Conservation (phyloP, 331 rosid species). For the Acacia concinna region DNA sequence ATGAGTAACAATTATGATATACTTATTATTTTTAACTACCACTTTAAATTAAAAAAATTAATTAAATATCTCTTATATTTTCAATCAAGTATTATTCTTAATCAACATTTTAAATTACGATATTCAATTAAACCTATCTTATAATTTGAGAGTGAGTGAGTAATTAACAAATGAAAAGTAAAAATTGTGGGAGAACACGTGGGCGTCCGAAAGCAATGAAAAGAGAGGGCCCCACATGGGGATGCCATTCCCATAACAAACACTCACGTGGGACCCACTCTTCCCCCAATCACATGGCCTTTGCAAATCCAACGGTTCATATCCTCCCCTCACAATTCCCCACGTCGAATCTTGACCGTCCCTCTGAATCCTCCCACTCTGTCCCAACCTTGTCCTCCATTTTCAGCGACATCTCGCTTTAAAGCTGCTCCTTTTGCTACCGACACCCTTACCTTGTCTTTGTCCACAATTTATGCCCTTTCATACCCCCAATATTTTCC, state of each 20-base stretch:
- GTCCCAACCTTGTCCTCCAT: conserved; percentile 81
- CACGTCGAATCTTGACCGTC: conserved; percentile 53
- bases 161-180: neutral
- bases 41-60: too few relatives aligned
- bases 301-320: conserved; percentile 49
- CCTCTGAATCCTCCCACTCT: conserved; percentile 31
- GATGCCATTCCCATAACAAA: conserved; percentile 34
- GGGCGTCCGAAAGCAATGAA: conserved; percentile 27
- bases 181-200: neutral
- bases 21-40: too few relatives aligned
- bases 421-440: conserved; percentile 67
- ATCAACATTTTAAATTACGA: too few relatives aligned
- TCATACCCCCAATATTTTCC: neutral
- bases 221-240: conserved; percentile 38
- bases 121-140: too few relatives aligned
- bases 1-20: too few relatives aligned
- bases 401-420: conserved; percentile 59
- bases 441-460: conserved; percentile 74
- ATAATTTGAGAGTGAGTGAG: too few relatives aligned
- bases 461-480: conserved; percentile 69
- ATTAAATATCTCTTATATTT: too few relatives aligned
- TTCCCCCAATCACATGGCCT: conserved; percentile 53
- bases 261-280: conserved; percentile 37
- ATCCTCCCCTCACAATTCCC: conserved; percentile 46
- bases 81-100: too few relatives aligned